Conservation (phyloP, 495 filamentous ascomycete species). For the Glutinoglossum americanum region DNA sequence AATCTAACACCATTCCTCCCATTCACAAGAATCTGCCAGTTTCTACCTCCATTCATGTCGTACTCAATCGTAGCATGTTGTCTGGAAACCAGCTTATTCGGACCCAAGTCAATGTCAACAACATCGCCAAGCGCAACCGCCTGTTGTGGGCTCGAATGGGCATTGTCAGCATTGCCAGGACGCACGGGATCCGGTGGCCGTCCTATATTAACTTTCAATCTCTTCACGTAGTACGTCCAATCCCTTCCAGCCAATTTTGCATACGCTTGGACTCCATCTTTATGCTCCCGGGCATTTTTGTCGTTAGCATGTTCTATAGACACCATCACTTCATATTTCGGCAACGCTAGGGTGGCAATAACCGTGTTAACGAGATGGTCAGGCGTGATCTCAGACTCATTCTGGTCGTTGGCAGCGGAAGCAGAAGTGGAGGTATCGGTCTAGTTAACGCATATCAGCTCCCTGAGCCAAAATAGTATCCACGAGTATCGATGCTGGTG, state of each 20-base stretch:
- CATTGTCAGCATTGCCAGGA: slow-evolving; percentile 10
- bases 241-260: slow-evolving; percentile 79
- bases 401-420: not conserved
- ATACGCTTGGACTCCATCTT: slow-evolving; percentile 61
- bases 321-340: slow-evolving; percentile 40
- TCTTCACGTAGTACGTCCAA: slow-evolving; percentile 89
- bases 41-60: slow-evolving; percentile 32
- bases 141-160: slow-evolving; percentile 22
- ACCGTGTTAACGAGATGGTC: slow-evolving; percentile 51
- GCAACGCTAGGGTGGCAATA: slow-evolving; percentile 40
- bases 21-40: slow-evolving; percentile 68
- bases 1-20: slow-evolving; percentile 79
- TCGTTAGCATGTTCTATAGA: slow-evolving; percentile 51
- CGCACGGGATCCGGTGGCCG: slow-evolving; percentile 40
- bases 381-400: not conserved
- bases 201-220: slow-evolving; percentile 62
- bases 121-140: slow-evolving; percentile 21
- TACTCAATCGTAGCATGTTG: slow-evolving; percentile 74
- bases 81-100: slow-evolving; percentile 77
- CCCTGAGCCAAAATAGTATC: not conserved
- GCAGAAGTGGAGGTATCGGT: not conserved
- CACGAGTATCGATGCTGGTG: not conserved
- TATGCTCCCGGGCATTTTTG: slow-evolving; percentile 45
- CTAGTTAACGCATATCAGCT: not conserved
- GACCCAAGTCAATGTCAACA: slow-evolving; percentile 82